Percentiles rank a stretch among this genome's conserved stretches.
phyloP scores from a whole-genome alignment of 2,329 filamentous ascomycete genomes.

The Aspergillus sp. region DNA sequence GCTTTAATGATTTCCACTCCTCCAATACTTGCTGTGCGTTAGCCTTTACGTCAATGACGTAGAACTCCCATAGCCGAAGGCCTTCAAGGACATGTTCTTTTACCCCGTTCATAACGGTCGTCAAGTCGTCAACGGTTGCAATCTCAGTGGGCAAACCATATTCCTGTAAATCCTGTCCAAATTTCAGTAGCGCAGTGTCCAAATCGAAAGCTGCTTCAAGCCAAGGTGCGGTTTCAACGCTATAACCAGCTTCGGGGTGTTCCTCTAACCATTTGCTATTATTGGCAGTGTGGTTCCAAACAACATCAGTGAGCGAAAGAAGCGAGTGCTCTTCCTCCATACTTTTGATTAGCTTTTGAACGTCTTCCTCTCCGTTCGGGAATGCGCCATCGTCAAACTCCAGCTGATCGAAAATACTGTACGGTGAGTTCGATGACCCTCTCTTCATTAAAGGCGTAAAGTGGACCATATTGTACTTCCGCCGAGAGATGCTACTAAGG shows the following conservation, averaged over 20 bases:
- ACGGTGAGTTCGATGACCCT: constrained; percentile 90
- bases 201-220: constrained; percentile 68
- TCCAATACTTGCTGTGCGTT: constrained; percentile 68
- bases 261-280: constrained; percentile 93
- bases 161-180: constrained; percentile 60
- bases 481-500: constrained; percentile 78
- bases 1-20: constrained; percentile 62
- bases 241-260: constrained; percentile 95
- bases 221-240: constrained; percentile 81
- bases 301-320: constrained; percentile 89
- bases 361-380: constrained; percentile 78
- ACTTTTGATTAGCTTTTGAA: constrained; percentile 71
- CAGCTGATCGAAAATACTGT: constrained; percentile 92
- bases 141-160: constrained; percentile 76
- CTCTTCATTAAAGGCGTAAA: constrained; percentile 92
- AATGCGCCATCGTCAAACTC: constrained; percentile 81
- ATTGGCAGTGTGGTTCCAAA: constrained; percentile 96
- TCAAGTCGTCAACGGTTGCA: constrained; percentile 68
- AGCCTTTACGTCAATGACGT: constrained; percentile 75
- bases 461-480: constrained; percentile 98
- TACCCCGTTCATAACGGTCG: constrained; percentile 78
- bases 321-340: constrained; percentile 84
- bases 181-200: constrained; percentile 70
- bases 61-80: constrained; percentile 90
- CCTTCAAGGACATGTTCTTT: constrained; percentile 76